Percentiles rank a stretch among this genome's conserved stretches.
These are phyloP conservation scores for Collybia nuda DNA, from an alignment of 768 basidiomycete genomes.

Conservation along the genomic window DNA sequence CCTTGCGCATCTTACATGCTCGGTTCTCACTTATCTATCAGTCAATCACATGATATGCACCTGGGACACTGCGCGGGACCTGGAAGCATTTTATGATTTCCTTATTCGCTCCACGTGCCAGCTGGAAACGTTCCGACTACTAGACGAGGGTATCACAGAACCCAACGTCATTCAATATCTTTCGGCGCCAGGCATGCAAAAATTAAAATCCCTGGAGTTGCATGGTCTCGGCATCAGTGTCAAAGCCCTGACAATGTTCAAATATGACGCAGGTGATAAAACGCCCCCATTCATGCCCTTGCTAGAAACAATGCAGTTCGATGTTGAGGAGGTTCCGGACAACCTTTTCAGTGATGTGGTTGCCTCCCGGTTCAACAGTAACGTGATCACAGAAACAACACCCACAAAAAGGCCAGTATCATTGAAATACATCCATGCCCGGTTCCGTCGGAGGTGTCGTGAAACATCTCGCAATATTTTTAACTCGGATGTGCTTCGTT, in stretches of 20 bases:
- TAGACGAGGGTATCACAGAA: neutral
- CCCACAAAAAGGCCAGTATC: neutral
- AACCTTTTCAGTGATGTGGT: neutral
- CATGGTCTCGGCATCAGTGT: neutral
- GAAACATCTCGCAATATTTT: too few relatives aligned
- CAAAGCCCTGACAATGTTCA: neutral
- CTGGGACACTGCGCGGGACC: neutral
- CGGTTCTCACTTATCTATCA: neutral
- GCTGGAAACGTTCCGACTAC: neutral
- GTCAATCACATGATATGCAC: neutral
- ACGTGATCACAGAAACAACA: neutral
- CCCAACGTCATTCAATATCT: conserved; percentile 2
- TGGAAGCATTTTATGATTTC: neutral
- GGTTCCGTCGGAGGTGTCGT: neutral
- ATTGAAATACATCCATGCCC: neutral
- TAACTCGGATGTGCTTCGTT: too few relatives aligned
- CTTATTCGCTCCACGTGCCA: neutral
- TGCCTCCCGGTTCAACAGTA: neutral
- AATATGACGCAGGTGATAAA: neutral
- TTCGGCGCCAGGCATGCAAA: neutral
- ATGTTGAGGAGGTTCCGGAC: neutral
- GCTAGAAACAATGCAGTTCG: neutral
- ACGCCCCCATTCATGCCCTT: neutral
- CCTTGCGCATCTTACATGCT: neutral
- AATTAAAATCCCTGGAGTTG: neutral